Conservation (phyloP, 139 green algal species). For the Eudorina sp. region DNA sequence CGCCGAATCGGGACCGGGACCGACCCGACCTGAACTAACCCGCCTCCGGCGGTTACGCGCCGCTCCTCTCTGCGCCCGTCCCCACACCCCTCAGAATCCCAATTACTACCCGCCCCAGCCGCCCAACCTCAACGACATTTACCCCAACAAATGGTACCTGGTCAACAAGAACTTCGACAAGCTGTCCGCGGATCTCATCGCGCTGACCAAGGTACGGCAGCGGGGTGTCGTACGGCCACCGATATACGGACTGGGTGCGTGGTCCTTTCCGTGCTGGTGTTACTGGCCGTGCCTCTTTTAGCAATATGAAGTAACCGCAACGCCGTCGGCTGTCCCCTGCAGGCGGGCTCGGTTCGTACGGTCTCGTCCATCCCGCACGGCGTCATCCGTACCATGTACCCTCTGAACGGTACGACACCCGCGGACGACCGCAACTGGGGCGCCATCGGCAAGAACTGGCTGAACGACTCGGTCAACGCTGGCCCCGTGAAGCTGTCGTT, state of each 20-base stretch:
- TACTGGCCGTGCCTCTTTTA: too few relatives aligned
- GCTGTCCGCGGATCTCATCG: conserved; percentile 20
- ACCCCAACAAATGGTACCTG: conserved; percentile 25
- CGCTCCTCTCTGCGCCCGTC: not conserved
- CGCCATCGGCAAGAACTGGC: conserved; percentile 49
- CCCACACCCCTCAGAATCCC: conserved; percentile 9
- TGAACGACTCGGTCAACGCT: conserved; percentile 26
- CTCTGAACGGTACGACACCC: not conserved
- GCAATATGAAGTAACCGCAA: not conserved
- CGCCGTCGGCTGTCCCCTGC: not conserved
- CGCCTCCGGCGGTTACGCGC: not conserved
- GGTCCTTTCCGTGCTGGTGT: too few relatives aligned
- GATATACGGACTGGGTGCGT: not conserved
- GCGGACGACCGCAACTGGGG: conserved; percentile 35
- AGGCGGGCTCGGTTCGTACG: conserved; percentile 42
- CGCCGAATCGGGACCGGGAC: too few relatives aligned
- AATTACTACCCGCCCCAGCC: conserved; percentile 46
- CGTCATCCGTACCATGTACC: conserved; percentile 50
- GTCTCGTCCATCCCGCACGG: conserved; percentile 38
- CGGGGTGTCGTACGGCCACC: not conserved
- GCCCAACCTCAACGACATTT: not conserved
- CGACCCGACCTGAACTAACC: too few relatives aligned
- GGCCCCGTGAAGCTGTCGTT: not conserved
- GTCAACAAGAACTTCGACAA: conserved; percentile 26
- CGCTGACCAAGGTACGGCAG: conserved; percentile 16